Evolutionary conservation across 1,284 basidiomycete species (phyloP), one percentile per base, ranked within the genome.

Genomic region (Pseudozyma thailandica): DNA sequence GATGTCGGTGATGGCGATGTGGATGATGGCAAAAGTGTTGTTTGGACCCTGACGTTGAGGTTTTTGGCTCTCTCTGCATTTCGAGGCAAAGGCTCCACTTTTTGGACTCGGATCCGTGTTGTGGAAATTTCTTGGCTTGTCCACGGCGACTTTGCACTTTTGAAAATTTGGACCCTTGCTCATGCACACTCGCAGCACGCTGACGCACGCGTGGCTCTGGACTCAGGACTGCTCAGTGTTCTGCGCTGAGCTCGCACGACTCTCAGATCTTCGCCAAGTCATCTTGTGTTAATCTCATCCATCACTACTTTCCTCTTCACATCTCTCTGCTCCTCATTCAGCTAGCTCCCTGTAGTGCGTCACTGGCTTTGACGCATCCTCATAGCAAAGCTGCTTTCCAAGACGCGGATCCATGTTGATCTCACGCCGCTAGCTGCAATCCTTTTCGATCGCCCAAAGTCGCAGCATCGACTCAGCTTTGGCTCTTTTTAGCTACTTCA

Each of bases 111-210:
- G 55, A 58, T 46, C 55, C 55, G 47, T 16, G 33, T 49, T 18
- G 13, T 6, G 18, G 27, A 39, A 37, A 20, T 28, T 30, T 33
- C 30, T 15, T 16, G 16, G 18, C 16, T 9, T n/a, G 37, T 3
- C 18, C 37, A 16, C 37, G 13, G 18, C 37, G 18, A 20, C 37
- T 6, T 16, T 13, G 37, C 37, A 18, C 9, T 3, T 18, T n/a
- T 13, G 20, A 41, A 25, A 43, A 31, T 23, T 51, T 51, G 56
- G 49, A 59, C 49, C 50, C 44, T 52, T 12, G 21, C 16, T 30
- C 31, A 42, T 21, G 42, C 43, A 38, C 23, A 13, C 25, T 9
- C 21, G 49, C 42, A 46, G 56, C 56, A 58, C 56, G 56, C 56
- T 50, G 54, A 57, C 48, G 54, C 54, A 56, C 48, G n/a, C n/a